A percentile compares a stretch with the other conserved stretches of the same genome.
phyloP scores from a whole-genome alignment of 1,139 yeast species.

The Torulaspora globosa region DNA sequence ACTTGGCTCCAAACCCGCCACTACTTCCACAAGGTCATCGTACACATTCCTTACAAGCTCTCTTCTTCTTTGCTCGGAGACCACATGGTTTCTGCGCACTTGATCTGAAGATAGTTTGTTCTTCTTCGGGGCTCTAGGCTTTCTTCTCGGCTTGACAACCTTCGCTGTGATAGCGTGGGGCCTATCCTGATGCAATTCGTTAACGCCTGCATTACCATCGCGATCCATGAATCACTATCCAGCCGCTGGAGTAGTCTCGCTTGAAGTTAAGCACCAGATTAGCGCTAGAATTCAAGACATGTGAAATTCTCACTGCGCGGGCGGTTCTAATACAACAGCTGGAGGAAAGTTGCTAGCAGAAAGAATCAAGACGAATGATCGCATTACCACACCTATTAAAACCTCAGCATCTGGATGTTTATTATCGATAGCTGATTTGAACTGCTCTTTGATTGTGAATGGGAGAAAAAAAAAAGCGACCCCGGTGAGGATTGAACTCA shows the following conservation, averaged over 20 bases:
- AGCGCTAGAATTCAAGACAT: background rate
- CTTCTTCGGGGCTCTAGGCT: conserved; percentile 21
- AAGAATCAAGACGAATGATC: too few relatives aligned
- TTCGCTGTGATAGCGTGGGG: conserved; percentile 1
- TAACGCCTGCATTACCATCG: background rate
- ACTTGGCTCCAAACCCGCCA: conserved; percentile 38
- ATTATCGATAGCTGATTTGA: too few relatives aligned
- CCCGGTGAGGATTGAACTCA: conserved; percentile 39
- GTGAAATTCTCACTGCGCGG: conserved; percentile 1
- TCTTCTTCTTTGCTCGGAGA: conserved; percentile 43
- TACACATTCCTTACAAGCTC: conserved; percentile 41
- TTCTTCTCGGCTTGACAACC: conserved; percentile 18
- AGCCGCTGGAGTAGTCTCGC: background rate
- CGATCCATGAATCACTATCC: background rate
- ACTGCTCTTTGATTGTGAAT: background rate
- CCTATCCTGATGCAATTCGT: background rate
- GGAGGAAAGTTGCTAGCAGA: background rate
- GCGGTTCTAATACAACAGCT: background rate
- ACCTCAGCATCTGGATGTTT: too few relatives aligned
- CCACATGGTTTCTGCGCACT: conserved; percentile 42
- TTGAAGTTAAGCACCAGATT: background rate
- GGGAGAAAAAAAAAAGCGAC: conserved; percentile 26
- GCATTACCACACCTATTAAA: too few relatives aligned
- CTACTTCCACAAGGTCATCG: conserved; percentile 40
- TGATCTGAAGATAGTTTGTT: conserved; percentile 38